phyloP scores from a whole-genome alignment of 257 asterid genomes.

The Linaria vulgaris region DNA sequence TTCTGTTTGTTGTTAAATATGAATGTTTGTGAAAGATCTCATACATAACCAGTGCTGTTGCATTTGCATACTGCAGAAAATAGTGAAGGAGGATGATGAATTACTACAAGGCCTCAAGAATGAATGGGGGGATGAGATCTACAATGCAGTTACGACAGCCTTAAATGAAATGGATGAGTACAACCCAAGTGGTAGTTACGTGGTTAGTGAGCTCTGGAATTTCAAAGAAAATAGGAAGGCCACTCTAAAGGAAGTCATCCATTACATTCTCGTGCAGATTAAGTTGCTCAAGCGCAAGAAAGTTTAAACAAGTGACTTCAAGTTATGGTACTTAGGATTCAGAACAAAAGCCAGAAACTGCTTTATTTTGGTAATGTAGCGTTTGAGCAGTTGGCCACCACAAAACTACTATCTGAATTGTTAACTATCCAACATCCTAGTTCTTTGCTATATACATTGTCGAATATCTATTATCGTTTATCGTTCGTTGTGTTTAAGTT shows the following conservation, averaged over 20 bases:
- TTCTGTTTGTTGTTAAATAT: background rate
- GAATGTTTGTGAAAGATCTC: background rate
- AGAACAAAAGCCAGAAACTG: too few relatives aligned
- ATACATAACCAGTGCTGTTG: constrained; percentile 16
- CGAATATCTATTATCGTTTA: too few relatives aligned
- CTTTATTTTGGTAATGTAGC: too few relatives aligned
- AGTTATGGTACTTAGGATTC: too few relatives aligned
- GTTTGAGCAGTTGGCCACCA: too few relatives aligned
- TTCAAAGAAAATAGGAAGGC: constrained; percentile 55
- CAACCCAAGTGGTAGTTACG: constrained; percentile 54
- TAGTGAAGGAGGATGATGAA: constrained; percentile 54
- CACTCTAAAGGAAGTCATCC: constrained; percentile 56
- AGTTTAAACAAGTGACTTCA: constrained; percentile 23
- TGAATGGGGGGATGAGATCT: constrained; percentile 49
- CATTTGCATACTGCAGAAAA: constrained; percentile 21
- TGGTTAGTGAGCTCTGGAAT: constrained; percentile 56
- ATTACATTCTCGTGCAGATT: constrained; percentile 35
- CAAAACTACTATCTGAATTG: too few relatives aligned
- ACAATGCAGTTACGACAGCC: constrained; percentile 40
- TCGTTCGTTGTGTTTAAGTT: too few relatives aligned
- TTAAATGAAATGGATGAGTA: constrained; percentile 44
- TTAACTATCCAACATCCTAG: too few relatives aligned
- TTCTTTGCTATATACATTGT: too few relatives aligned
- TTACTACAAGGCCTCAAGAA: constrained; percentile 35
- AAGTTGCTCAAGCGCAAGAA: constrained; percentile 48